Base-by-base conservation (phyloP, 129 eudicot genomes). In the Arctium lappa region DNA sequence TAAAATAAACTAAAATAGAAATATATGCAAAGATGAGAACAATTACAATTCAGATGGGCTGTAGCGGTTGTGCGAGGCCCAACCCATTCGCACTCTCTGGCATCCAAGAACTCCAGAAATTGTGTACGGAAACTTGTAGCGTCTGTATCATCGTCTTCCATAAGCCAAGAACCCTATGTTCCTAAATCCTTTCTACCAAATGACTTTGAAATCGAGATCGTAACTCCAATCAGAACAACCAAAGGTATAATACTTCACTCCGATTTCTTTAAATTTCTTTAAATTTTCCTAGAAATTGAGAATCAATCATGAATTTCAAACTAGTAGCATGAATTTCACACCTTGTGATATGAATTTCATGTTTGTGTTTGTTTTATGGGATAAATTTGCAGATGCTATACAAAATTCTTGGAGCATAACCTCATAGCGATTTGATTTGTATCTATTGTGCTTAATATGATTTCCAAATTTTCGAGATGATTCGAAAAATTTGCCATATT, bases 141-240 rank as follows among this genome's bases (percentile, higher is more conserved):
- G 22, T 42, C 65, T 29, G 65, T 5, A 75, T 75, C 66, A 74
- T 74, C 78, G 39, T 75, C 79, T 74, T 40, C 78, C 78, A 42
- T 74, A 42, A 60, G 36, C 65, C 65, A 75, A 75, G 5, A 75
- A 44, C 79, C 79, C 68, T 75, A 46, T 8, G 12, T 27, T 74
- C 65, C 66, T 42, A 74, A 74, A 44, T 75, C 39, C 38, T 11
- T 46, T 75, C n/a, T 5, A 75, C 18, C 79, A 46, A 10, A 46
- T 46, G 66, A 75, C 22, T 29, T 75, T 27, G 79, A 46, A 75
- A 75, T 75, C 66, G 32, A 75, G 81, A 53, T 34, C 50, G 34
- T 69, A 76, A 50, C 80, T 76, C 33, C 80, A 32, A 32, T 8
- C 6, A 37, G 10, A 75, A 75, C 79, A 75, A 75, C 13, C 39